phyloP scores from a whole-genome alignment of 2,329 filamentous ascomycete genomes.

The Plectosphaerella plurivora region DNA sequence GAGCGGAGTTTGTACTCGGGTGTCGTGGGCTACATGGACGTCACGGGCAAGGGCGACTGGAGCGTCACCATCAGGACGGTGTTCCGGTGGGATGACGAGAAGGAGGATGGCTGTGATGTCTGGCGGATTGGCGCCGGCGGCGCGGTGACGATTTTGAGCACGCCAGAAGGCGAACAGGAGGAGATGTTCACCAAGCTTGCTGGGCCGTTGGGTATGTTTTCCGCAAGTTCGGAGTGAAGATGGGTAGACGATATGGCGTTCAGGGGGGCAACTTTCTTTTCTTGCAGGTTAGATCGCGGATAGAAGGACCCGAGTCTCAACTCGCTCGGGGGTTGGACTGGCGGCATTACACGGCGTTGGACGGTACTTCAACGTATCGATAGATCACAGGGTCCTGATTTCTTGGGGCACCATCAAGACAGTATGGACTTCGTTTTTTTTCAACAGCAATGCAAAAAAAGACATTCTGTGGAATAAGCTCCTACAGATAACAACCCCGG shows the following conservation, averaged over 20 bases:
- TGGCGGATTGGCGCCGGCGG: constrained; percentile 91
- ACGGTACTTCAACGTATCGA: constrained; percentile 28
- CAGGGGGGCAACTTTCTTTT: constrained; percentile 3
- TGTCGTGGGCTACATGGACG: constrained; percentile 85
- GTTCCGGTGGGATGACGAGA: constrained; percentile 66
- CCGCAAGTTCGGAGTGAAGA: constrained; percentile 13
- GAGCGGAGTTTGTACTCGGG: constrained; percentile 80
- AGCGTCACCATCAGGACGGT: constrained; percentile 85
- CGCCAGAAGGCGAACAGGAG: constrained; percentile 74
- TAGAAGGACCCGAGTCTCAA: neutral
- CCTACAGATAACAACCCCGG: too few relatives aligned
- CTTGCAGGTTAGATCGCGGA: neutral
- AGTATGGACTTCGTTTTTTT: constrained; percentile 5
- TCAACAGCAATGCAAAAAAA: neutral
- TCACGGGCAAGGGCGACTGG: constrained; percentile 81
- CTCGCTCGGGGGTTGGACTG: neutral
- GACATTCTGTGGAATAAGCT: too few relatives aligned
- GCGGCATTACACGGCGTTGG: constrained; percentile 1
- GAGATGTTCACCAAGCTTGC: constrained; percentile 82
- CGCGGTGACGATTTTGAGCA: constrained; percentile 82
- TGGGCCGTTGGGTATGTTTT: constrained; percentile 50
- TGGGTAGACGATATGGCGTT: neutral
- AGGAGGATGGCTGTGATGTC: constrained; percentile 25
- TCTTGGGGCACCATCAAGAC: too few relatives aligned
- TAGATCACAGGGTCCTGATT: constrained; percentile 2